Evolutionary conservation across 495 filamentous ascomycete species (phyloP).

Genomic region (Talaromyces proteolyticus): DNA sequence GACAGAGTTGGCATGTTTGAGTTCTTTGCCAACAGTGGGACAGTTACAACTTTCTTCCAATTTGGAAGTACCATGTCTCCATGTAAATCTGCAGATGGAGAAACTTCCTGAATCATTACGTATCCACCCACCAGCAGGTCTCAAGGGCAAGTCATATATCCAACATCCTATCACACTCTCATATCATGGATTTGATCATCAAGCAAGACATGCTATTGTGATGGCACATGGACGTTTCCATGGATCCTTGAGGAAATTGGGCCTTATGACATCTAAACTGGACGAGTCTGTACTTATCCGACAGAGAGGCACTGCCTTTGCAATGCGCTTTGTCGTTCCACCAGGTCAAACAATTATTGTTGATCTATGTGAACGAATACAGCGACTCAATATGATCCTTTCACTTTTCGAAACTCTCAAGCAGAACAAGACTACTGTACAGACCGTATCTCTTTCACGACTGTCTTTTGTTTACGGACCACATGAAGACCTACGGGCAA

Average conservation of each 20-base stretch:
- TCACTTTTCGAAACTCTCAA: constrained; percentile 34
- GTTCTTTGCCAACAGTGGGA: constrained; percentile 27
- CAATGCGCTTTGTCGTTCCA: constrained; percentile 32
- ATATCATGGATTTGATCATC: constrained; percentile 35
- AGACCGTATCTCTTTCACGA: constrained; percentile 27
- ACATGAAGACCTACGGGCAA: constrained; percentile 19
- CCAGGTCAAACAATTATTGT: constrained; percentile 29
- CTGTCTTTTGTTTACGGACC: constrained; percentile 33
- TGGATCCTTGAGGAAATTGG: constrained; percentile 18
- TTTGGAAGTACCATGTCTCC: constrained; percentile 29
- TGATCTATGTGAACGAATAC: constrained; percentile 30
- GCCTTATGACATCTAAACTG: constrained; percentile 18
- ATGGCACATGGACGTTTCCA: constrained; percentile 30
- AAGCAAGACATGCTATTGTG: constrained; percentile 26
- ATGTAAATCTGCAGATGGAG: constrained; percentile 25
- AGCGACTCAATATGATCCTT: constrained; percentile 34
- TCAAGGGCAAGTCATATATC: constrained; percentile 23
- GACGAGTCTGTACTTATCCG: constrained; percentile 29
- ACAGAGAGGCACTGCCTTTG: constrained; percentile 27
- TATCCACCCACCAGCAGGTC: constrained; percentile 20
- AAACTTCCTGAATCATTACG: constrained; percentile 26
- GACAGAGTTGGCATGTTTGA: constrained; percentile 23
- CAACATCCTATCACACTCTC: constrained; percentile 31
- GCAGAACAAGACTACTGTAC: constrained; percentile 24
- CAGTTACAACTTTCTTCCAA: constrained; percentile 25